A percentile compares a stretch with the other conserved stretches of the same genome.
Evolutionary conservation across 1,284 basidiomycete genomes (phyloP).

Genomic region (Afroboletus lepidellus): DNA sequence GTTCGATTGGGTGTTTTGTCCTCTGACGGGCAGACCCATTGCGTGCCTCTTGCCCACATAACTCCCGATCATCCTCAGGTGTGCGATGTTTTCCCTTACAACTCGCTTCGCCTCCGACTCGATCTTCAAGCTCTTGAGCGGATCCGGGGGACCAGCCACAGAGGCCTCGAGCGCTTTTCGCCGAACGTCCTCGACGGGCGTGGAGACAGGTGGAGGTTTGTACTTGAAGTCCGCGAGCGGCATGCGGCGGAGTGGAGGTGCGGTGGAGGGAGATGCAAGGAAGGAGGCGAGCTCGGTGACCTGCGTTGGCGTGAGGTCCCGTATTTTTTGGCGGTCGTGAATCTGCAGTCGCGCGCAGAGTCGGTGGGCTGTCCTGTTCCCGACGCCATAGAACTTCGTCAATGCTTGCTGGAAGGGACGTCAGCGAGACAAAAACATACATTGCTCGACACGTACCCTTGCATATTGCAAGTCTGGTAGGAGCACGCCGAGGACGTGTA

Average conservation of each 20-base stretch:
- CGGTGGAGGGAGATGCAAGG: constrained; percentile 79
- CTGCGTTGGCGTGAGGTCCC: constrained; percentile 76
- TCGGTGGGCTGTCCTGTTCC: constrained; percentile 67
- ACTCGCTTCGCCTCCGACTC: constrained; percentile 80
- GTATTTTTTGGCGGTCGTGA: constrained; percentile 77
- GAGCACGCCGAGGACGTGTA: constrained; percentile 76
- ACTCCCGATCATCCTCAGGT: constrained; percentile 86
- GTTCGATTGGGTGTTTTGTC: constrained; percentile 86
- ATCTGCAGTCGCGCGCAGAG: constrained; percentile 88
- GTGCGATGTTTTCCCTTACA: constrained; percentile 84
- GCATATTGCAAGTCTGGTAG: constrained; percentile 68
- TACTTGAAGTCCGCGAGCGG: constrained; percentile 60
- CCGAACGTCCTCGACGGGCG: constrained; percentile 42
- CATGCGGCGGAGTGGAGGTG: constrained; percentile 56
- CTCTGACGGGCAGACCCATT: constrained; percentile 85
- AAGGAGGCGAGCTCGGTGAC: constrained; percentile 84
- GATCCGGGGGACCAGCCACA: constrained; percentile 41
- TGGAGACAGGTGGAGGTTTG: constrained; percentile 46
- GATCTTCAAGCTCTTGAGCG: constrained; percentile 71
- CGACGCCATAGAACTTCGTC: constrained; percentile 83
- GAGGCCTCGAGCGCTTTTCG: constrained; percentile 29
- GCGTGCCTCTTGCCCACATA: constrained; percentile 87
- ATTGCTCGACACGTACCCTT: constrained; percentile 46
- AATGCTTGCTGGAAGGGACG: constrained; percentile 68
- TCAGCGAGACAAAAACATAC: constrained; percentile 4